Conservation (phyloP, 768 basidiomycete genomes). For the Termitomyces eurrhizus region DNA sequence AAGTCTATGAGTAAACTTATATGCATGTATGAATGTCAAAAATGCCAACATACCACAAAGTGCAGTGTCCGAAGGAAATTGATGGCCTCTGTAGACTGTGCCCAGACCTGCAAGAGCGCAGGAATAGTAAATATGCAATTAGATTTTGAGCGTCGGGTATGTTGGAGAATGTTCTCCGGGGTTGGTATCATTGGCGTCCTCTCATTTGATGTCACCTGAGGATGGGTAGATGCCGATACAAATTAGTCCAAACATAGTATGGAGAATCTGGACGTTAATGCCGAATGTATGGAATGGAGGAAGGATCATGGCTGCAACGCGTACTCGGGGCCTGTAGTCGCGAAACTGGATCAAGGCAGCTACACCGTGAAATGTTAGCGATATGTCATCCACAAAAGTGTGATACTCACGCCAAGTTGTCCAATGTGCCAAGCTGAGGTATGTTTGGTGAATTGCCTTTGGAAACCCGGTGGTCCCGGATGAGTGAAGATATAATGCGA, state of each 20-base stretch:
- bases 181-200: slow-evolving; percentile 28
- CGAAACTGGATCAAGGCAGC: slow-evolving; percentile 11
- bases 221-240: slow-evolving; percentile 24
- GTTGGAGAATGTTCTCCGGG: slow-evolving; percentile 28
- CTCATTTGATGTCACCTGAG: slow-evolving; percentile 15
- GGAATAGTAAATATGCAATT: slow-evolving; percentile 24
- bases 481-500: slow-evolving; percentile 27
- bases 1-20: background rate
- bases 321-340: slow-evolving; percentile 3
- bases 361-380: background rate
- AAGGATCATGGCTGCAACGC: slow-evolving; percentile 22
- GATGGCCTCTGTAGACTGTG: slow-evolving; percentile 18
- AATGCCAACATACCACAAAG: slow-evolving; percentile 23
- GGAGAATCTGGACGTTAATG: slow-evolving; percentile 20
- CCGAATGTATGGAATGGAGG: slow-evolving; percentile 32
- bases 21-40: background rate
- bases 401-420: slow-evolving; percentile 20
- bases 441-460: slow-evolving; percentile 28
- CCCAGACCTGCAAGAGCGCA: slow-evolving; percentile 26
- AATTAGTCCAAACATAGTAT: slow-evolving; percentile 18
- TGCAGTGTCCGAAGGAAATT: slow-evolving; percentile 21
- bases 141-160: slow-evolving; percentile 17
- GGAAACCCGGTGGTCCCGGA: slow-evolving; percentile 38
- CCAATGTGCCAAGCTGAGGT: slow-evolving; percentile 21
- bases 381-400: background rate